Conservation (phyloP, 306 rosid species). For the Prinsepia uniflora region DNA sequence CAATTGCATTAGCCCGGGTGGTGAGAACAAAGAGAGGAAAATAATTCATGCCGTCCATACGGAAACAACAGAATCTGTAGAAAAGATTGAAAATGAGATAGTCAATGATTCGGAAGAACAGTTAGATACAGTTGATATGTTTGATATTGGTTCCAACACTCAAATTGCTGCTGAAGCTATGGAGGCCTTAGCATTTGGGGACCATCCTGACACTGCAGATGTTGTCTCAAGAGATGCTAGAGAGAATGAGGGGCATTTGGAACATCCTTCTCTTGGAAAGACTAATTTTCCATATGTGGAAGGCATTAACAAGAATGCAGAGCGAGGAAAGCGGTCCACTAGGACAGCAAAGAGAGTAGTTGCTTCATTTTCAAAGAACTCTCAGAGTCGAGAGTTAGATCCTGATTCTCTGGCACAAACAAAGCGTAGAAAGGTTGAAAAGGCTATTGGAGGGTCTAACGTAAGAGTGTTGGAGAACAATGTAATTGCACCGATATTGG, state of each 20-base stretch:
- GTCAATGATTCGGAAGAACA: conserved; percentile 26
- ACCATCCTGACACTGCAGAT: conserved; percentile 19
- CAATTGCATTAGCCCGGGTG: conserved; percentile 16
- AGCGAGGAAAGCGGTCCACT: conserved; percentile 36
- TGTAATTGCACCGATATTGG: conserved; percentile 12
- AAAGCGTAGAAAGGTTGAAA: conserved; percentile 13
- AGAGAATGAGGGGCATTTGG: conserved; percentile 24
- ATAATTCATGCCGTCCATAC: not conserved
- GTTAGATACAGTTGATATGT: conserved; percentile 28
- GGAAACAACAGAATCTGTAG: conserved; percentile 20
- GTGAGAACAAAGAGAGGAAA: conserved; percentile 26
- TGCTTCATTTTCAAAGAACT: conserved; percentile 24
- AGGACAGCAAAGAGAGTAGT: conserved; percentile 32
- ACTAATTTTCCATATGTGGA: conserved; percentile 20
- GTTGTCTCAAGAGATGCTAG: conserved; percentile 23
- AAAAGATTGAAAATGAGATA: conserved; percentile 18
- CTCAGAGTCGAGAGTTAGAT: conserved; percentile 29
- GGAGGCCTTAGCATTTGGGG: conserved; percentile 51
- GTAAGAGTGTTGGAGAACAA: conserved; percentile 15
- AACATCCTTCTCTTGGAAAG: conserved; percentile 19
- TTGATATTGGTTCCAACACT: conserved; percentile 60
- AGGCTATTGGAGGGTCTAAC: conserved; percentile 4
- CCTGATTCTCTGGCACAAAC: conserved; percentile 24
- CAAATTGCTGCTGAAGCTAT: conserved; percentile 85
- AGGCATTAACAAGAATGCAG: conserved; percentile 25